A percentile compares a stretch with the other conserved stretches of the same genome.
phyloP scores from a whole-genome alignment of 2,329 filamentous ascomycete species.

The Colletotrichum acutatum region DNA sequence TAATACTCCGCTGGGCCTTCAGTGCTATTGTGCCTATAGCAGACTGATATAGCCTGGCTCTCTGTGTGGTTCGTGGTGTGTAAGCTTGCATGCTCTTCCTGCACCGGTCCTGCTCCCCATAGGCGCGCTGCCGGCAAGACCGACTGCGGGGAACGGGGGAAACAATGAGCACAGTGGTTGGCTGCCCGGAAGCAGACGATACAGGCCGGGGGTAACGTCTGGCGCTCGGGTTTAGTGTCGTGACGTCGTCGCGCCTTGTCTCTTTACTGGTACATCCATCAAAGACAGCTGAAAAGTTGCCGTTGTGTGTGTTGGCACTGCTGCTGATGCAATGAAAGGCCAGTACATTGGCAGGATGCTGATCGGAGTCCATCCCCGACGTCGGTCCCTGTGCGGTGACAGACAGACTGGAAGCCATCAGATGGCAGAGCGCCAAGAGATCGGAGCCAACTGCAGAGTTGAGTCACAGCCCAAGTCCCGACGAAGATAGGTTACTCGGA shows the following conservation, averaged over 20 bases:
- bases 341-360: neutral
- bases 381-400: neutral
- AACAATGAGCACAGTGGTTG: neutral
- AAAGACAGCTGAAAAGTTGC: neutral
- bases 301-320: neutral
- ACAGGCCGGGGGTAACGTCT: neutral
- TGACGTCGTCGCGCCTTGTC: neutral
- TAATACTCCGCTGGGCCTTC: neutral
- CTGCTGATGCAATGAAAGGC: neutral
- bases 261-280: neutral
- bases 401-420: neutral
- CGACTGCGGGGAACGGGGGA: neutral
- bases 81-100: neutral
- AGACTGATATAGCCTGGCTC: neutral
- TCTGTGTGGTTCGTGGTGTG: neutral
- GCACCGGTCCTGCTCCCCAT: neutral
- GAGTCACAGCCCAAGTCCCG: neutral
- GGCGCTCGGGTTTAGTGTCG: neutral
- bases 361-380: neutral
- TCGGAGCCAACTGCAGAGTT: neutral
- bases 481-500: neutral
- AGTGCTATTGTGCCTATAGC: neutral
- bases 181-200: neutral
- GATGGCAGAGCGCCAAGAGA: neutral
- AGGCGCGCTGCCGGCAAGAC: neutral